A percentile compares a stretch with the other conserved stretches of the same genome.
These are phyloP conservation scores for Panicum miliaceum DNA, from an alignment of 176 grass and related monocot species.

Conservation along the genomic window DNA sequence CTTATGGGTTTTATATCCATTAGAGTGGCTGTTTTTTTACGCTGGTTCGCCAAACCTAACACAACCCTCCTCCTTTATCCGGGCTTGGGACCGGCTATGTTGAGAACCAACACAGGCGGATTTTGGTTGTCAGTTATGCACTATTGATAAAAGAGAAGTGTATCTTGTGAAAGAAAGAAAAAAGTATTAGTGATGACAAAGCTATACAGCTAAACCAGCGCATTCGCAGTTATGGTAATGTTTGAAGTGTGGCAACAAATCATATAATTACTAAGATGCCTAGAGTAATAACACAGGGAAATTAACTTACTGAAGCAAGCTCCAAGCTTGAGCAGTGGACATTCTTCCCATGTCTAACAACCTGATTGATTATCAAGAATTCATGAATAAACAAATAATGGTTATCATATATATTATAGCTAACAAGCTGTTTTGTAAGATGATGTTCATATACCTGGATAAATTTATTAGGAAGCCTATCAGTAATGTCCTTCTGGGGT, in stretches of 20 bases:
- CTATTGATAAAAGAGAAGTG: conserved; percentile 14
- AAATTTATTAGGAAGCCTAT: conserved; percentile 85
- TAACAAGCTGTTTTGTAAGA: conserved; percentile 44
- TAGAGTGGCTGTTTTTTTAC: no score
- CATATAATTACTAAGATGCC: conserved; percentile 3
- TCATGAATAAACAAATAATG: conserved; percentile 36
- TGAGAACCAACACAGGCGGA: no score
- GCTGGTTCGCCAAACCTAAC: no score
- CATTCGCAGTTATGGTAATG: not conserved
- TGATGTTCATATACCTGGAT: conserved; percentile 65
- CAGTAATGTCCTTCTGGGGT: conserved; percentile 81
- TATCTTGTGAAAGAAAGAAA: conserved; percentile 3
- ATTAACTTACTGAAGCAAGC: conserved; percentile 85
- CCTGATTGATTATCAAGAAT: conserved; percentile 54
- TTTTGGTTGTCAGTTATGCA: conserved; percentile 4
- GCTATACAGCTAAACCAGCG: conserved; percentile 31
- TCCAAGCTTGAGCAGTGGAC: conserved; percentile 96
- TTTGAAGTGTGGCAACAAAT: conserved; percentile 29
- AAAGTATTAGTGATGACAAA: not conserved
- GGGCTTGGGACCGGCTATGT: no score
- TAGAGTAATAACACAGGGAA: conserved; percentile 32
- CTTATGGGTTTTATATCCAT: no score
- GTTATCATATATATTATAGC: conserved; percentile 32
- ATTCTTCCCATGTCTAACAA: conserved; percentile 96
- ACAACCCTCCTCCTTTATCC: no score